Conservation (phyloP, 2,329 filamentous ascomycete genomes). For the Monilinia vaccinii-corymbosi region DNA sequence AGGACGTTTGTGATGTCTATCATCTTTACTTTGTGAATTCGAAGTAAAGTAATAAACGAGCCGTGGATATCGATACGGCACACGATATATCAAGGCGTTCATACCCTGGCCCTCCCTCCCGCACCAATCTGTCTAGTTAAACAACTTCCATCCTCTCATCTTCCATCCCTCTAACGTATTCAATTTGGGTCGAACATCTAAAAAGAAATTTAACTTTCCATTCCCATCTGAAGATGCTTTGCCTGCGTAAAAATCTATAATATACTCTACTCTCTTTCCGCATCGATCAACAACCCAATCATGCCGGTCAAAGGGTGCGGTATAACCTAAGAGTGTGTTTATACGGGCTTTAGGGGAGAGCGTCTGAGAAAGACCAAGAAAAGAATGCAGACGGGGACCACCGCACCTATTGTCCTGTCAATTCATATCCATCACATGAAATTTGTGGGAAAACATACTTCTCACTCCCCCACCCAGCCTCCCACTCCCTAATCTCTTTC, state of each 20-base stretch:
- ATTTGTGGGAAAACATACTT: slow-evolving; percentile 35
- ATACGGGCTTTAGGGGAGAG: slow-evolving; percentile 77
- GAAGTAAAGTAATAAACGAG: slow-evolving; percentile 77
- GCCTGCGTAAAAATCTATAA: slow-evolving; percentile 96
- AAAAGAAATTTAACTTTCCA: slow-evolving; percentile 50
- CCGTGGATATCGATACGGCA: slow-evolving; percentile 81
- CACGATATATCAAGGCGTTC: slow-evolving; percentile 77
- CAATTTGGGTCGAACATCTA: slow-evolving; percentile 60
- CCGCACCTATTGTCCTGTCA: slow-evolving; percentile 43
- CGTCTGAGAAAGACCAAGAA: slow-evolving; percentile 59
- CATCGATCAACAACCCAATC: slow-evolving; percentile 97
- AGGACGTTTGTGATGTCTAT: slow-evolving; percentile 64
- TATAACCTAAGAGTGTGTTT: slow-evolving; percentile 81
- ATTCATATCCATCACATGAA: background rate
- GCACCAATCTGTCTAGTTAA: slow-evolving; percentile 39
- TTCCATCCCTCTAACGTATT: slow-evolving; percentile 60
- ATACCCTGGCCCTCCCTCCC: slow-evolving; percentile 53
- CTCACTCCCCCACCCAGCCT: slow-evolving; percentile 56
- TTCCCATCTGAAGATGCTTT: slow-evolving; percentile 33
- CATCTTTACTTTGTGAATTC: slow-evolving; percentile 67
- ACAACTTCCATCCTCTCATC: slow-evolving; percentile 48
- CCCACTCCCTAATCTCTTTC: slow-evolving; percentile 86
- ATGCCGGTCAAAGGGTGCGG: slow-evolving; percentile 86
- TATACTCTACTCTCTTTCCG: slow-evolving; percentile 77
- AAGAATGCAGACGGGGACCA: slow-evolving; percentile 75